Evolutionary conservation across 2,329 filamentous ascomycete species (phyloP).

Genomic region (Elsinoe fawcettii): DNA sequence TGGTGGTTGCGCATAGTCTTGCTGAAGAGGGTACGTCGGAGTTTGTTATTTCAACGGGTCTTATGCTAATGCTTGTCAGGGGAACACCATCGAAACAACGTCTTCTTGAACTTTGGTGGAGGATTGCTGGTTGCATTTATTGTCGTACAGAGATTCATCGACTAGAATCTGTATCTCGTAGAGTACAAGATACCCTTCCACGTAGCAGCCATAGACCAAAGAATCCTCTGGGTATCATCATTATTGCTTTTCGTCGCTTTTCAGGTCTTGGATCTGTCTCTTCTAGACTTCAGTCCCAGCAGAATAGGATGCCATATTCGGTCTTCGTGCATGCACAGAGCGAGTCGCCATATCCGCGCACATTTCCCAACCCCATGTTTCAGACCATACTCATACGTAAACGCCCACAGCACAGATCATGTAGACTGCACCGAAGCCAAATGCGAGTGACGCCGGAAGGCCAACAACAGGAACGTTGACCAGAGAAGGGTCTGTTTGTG

Average conservation of each 20-base stretch:
- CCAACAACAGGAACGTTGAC: constrained; percentile 69
- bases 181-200: neutral
- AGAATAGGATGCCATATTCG: neutral
- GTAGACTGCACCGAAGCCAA: constrained; percentile 90
- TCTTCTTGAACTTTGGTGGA: constrained; percentile 18
- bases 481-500: constrained; percentile 64
- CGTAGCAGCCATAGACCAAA: neutral
- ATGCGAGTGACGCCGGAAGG: constrained; percentile 75
- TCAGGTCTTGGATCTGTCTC: neutral
- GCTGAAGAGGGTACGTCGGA: constrained; percentile 31
- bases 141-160: constrained; percentile 16
- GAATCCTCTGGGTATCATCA: neutral
- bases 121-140: constrained; percentile 16
- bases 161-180: neutral
- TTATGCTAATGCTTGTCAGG: constrained; percentile 9
- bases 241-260: neutral
- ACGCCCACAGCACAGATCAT: constrained; percentile 99
- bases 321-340: neutral
- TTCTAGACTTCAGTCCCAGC: neutral
- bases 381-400: constrained; percentile 62
- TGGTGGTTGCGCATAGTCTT: constrained; percentile 43
- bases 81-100: constrained; percentile 18
- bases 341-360: neutral
- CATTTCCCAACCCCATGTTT: neutral
- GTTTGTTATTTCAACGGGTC: neutral